phyloP scores from a whole-genome alignment of 2,329 filamentous ascomycete genomes.

The Aspergillus novofumigatus region DNA sequence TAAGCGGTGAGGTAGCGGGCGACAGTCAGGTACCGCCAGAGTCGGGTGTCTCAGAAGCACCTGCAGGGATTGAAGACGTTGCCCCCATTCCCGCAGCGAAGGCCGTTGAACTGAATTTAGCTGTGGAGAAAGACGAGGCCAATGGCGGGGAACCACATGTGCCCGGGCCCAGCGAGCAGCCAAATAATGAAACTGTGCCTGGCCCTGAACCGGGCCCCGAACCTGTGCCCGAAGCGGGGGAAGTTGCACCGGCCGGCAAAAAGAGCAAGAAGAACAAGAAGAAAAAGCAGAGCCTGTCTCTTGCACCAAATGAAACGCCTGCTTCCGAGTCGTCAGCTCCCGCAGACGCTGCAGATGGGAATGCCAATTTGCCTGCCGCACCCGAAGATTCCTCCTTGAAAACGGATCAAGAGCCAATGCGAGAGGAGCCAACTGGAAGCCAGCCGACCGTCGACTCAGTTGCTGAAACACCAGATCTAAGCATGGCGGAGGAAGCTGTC shows the following conservation, averaged over 20 bases:
- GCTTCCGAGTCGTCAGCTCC: background rate
- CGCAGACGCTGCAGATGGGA: background rate
- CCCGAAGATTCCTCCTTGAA: conserved; percentile 1
- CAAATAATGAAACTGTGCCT: background rate
- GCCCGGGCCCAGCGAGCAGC: conserved; percentile 2
- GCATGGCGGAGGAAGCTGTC: conserved; percentile 1
- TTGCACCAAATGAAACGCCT: conserved; percentile 2
- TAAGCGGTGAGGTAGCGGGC: conserved; percentile 13
- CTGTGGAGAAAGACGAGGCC: conserved; percentile 16
- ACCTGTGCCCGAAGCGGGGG: conserved; percentile 11
- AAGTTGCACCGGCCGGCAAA: conserved; percentile 8
- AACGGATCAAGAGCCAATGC: background rate
- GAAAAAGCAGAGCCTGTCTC: conserved; percentile 11
- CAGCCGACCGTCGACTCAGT: conserved; percentile 1
- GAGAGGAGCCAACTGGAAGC: conserved; percentile 5
- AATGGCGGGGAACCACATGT: conserved; percentile 20
- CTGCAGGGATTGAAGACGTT: conserved; percentile 1
- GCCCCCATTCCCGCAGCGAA: conserved; percentile 2
- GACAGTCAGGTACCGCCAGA: conserved; percentile 5
- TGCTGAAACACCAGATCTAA: conserved; percentile 2
- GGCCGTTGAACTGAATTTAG: conserved; percentile 4
- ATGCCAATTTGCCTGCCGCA: conserved; percentile 1
- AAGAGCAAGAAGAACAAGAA: conserved; percentile 20
- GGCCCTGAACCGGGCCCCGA: conserved; percentile 8
- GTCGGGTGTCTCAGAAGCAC: conserved; percentile 4